Evolutionary conservation across 257 asterid genomes (phyloP), one percentile per base, ranked within the genome.

Genomic region (Salvia splendens): DNA sequence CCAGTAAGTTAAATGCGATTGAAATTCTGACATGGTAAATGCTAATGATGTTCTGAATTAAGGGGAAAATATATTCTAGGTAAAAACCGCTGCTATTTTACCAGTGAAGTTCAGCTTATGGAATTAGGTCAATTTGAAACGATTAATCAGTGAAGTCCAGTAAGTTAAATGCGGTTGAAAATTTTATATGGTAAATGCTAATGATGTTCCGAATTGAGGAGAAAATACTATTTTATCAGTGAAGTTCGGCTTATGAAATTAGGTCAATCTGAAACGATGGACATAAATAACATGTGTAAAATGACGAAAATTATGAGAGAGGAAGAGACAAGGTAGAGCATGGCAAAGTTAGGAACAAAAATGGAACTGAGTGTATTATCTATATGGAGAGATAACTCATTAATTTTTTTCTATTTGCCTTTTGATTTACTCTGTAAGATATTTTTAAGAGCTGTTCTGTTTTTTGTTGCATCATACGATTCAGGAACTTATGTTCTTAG

Each of bases 1-100:
- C 8, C 86, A 85, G 96, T 87, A 84, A 74, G 94, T 79, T 45
- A 5, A 48, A 49, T 50, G 62, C 24, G 20, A 28, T 56, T 56
- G 73, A 51, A 24, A 20, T 20, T 48, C 71, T 49, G 63, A n/a
- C 30, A 45, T 40, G 55, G 46, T 38, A 6, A 38, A 38, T 38
- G 43, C 8, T n/a, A 20, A 6, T 16, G 57, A 20, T 57, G n/a
- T 17, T 57, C 3, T 62, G 11, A 38, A 61, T 32, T 43, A 70
- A 43, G 45, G 69, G 60, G 50, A 17, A 12, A 40, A 50, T 36
- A 61, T 33, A 49, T 73, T 60, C 56, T 55, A 20, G 4, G 41
- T 17, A 17, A 15, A 49, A 7, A 17, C 20, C 30, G 51, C 53
- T 32, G 61, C 54, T 24, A 61, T 58, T 28, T 28, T 46, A 14